phyloP scores from a whole-genome alignment of 1,139 yeast species.

The Blastobotrys ciferrii region DNA sequence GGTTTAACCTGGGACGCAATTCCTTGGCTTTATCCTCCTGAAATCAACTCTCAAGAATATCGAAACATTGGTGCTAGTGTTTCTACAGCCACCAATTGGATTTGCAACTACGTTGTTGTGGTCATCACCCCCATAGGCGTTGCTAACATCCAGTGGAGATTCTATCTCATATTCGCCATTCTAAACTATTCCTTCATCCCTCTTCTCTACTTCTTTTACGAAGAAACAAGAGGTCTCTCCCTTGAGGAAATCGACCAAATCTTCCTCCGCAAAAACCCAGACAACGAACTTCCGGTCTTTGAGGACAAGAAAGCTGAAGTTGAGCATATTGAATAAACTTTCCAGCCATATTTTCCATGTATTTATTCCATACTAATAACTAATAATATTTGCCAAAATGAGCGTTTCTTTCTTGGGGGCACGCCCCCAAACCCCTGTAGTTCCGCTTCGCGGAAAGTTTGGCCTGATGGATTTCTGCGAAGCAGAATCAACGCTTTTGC shows the following conservation, averaged over 20 bases:
- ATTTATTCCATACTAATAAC: too few species aligned
- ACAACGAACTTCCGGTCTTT: neutral
- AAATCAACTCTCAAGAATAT: conserved; percentile 62
- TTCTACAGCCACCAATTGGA: conserved; percentile 72
- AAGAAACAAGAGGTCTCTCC: conserved; percentile 53
- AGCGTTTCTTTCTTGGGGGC: too few species aligned
- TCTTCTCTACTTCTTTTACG: conserved; percentile 54
- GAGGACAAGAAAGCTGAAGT: neutral
- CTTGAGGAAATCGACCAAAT: conserved; percentile 55
- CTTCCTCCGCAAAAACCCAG: conserved; percentile 31
- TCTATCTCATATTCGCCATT: conserved; percentile 46
- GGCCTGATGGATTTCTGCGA: too few species aligned
- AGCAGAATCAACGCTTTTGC: too few species aligned
- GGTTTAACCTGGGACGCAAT: conserved; percentile 34
- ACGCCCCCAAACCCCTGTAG: too few species aligned
- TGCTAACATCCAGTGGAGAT: conserved; percentile 45
- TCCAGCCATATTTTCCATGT: too few species aligned
- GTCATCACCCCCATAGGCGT: conserved; percentile 49
- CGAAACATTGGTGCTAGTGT: conserved; percentile 72
- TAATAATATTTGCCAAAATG: too few species aligned
- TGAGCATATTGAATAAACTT: neutral
- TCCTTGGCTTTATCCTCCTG: conserved; percentile 39
- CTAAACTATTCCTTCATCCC: conserved; percentile 47
- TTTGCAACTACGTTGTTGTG: conserved; percentile 67
- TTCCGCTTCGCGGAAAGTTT: too few species aligned